A percentile compares a stretch with the other conserved stretches of the same genome.
Conservation (phyloP, 2,329 filamentous ascomycete species). For the Neocatenulostroma microsporum region DNA sequence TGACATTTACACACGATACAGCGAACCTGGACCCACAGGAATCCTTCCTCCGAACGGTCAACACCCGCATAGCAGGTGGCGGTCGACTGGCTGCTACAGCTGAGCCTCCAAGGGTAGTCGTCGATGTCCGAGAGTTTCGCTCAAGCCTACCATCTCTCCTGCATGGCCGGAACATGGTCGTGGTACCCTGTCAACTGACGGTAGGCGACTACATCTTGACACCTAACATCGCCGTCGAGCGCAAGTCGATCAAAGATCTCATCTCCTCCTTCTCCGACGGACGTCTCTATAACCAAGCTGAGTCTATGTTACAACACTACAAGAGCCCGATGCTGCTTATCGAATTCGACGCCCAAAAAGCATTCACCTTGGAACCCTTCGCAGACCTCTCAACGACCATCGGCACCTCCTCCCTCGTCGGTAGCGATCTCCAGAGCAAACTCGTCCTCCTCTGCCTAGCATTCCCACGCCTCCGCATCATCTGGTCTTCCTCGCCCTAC, state of each 20-base stretch:
- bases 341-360: constrained; percentile 96
- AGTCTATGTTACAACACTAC: constrained; percentile 93
- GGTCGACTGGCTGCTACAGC: constrained; percentile 77
- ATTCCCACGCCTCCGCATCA: constrained; percentile 80
- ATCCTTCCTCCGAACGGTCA: constrained; percentile 85
- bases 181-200: constrained; percentile 91
- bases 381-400: constrained; percentile 51
- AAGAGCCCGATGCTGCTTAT: constrained; percentile 83
- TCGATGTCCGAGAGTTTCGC: constrained; percentile 93
- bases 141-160: constrained; percentile 85
- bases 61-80: constrained; percentile 91
- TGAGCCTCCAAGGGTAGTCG: constrained; percentile 80
- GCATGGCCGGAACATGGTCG: constrained; percentile 77
- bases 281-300: constrained; percentile 81
- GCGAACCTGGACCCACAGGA: constrained; percentile 76
- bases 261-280: constrained; percentile 89
- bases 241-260: constrained; percentile 85
- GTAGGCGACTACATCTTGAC: constrained; percentile 95
- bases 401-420: constrained; percentile 52
- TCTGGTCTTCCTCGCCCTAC: constrained; percentile 89
- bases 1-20: constrained; percentile 70
- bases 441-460: constrained; percentile 86
- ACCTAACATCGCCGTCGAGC: constrained; percentile 84
- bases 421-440: constrained; percentile 80
- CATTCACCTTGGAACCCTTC: constrained; percentile 72